phyloP scores from a whole-genome alignment of 2,329 filamentous ascomycete genomes.

The Scortechinia acanthostroma region DNA sequence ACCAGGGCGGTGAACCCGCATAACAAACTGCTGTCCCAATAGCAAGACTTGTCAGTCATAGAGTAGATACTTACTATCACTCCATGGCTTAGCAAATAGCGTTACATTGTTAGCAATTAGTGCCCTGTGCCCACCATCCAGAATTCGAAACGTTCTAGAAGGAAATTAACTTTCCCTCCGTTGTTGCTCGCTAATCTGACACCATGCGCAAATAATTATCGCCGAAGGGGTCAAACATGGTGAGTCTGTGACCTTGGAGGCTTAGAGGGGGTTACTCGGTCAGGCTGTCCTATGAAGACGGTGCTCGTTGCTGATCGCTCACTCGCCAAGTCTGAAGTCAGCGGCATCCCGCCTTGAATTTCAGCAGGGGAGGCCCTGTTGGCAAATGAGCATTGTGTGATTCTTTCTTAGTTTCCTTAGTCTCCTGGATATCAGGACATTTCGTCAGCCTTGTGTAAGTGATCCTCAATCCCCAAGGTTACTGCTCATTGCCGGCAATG shows the following conservation, averaged over 20 bases:
- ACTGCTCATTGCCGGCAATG: too few species aligned
- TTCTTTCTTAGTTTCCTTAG: too few species aligned
- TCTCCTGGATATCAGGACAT: too few species aligned
- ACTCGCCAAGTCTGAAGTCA: not conserved
- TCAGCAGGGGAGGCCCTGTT: too few species aligned
- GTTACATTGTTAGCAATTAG: too few species aligned
- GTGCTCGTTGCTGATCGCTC: not conserved
- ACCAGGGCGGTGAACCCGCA: not conserved
- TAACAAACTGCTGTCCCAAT: not conserved
- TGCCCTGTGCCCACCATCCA: too few species aligned
- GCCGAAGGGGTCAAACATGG: not conserved
- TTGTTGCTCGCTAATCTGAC: not conserved
- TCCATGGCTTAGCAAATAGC: too few species aligned
- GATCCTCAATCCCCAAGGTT: too few species aligned
- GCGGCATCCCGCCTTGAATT: not conserved
- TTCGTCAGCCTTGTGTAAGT: too few species aligned
- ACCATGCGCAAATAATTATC: not conserved
- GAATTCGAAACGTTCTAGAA: not conserved
- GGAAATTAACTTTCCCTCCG: not conserved
- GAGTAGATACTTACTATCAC: not conserved
- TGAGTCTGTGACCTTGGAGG: not conserved
- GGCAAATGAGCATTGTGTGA: too few species aligned
- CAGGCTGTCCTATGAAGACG: not conserved
- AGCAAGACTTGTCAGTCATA: not conserved
- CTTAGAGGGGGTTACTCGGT: not conserved